These are phyloP conservation scores for Candida lessepsii DNA, from an alignment of 805 yeast genomes.

Conservation along the genomic window DNA sequence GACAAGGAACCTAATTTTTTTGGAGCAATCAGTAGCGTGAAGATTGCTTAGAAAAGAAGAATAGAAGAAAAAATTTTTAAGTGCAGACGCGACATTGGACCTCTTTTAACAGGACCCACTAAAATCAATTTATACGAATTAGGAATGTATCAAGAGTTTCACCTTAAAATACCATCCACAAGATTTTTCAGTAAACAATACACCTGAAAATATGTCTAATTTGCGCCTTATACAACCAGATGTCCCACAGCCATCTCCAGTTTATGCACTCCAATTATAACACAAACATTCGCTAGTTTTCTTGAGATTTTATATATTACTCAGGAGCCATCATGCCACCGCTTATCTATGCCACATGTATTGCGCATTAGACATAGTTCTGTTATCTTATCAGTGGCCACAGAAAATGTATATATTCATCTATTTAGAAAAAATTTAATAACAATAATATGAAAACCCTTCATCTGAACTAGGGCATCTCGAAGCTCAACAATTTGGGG, in stretches of 20 bases:
- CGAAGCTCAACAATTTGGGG: slow-evolving; percentile 1
- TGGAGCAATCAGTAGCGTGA: background rate
- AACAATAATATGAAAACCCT: too few species aligned
- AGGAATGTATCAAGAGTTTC: slow-evolving; percentile 3
- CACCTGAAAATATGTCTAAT: background rate
- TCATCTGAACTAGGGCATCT: too few species aligned
- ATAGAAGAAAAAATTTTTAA: background rate
- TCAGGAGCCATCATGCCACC: background rate
- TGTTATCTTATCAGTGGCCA: too few species aligned
- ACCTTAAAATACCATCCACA: background rate
- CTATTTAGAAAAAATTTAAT: too few species aligned
- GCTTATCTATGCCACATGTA: background rate
- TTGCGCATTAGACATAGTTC: too few species aligned
- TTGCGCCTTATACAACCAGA: background rate
- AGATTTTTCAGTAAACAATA: background rate
- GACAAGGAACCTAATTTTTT: background rate
- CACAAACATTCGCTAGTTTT: too few species aligned
- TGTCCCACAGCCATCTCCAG: background rate
- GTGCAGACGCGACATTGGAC: slow-evolving; percentile 2
- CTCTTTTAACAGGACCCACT: background rate
- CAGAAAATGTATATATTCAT: too few species aligned
- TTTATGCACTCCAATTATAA: background rate
- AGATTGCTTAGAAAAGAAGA: slow-evolving; percentile 1
- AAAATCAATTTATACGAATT: slow-evolving; percentile 3
- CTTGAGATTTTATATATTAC: too few species aligned